phyloP scores from a whole-genome alignment of 345 rosid genomes.

The Gossypium arboreum region DNA sequence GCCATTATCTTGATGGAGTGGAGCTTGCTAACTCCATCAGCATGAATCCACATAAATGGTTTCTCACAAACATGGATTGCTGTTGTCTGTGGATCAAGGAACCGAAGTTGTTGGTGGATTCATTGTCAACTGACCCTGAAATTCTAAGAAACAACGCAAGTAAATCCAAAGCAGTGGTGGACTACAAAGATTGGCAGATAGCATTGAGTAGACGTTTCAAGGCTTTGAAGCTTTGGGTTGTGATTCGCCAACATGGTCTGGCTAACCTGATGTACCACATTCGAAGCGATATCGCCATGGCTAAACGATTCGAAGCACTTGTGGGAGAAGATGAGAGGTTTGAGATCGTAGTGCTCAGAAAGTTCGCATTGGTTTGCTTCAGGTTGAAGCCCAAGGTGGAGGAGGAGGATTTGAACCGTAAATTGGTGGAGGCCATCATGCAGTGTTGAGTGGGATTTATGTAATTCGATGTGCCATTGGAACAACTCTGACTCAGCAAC shows the following conservation, averaged over 20 bases:
- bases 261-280: constrained; percentile 21
- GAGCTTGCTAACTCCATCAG: constrained; percentile 42
- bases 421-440: constrained; percentile 21
- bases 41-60: constrained; percentile 48
- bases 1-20: constrained; percentile 36
- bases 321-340: constrained; percentile 37
- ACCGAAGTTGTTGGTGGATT: constrained; percentile 23
- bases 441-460: constrained; percentile 18
- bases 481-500: constrained; percentile 20
- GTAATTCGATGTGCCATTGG: constrained; percentile 23
- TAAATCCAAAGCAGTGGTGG: constrained; percentile 30
- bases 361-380: constrained; percentile 42
- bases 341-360: constrained; percentile 33
- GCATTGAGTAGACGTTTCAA: constrained; percentile 31
- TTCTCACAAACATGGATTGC: constrained; percentile 43
- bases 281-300: constrained; percentile 24
- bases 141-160: constrained; percentile 31
- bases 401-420: constrained; percentile 6
- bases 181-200: constrained; percentile 50
- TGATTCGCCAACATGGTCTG: constrained; percentile 30
- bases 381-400: constrained; percentile 14
- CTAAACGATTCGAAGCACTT: constrained; percentile 27
- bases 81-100: constrained; percentile 46
- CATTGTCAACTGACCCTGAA: constrained; percentile 42
- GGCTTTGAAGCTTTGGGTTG: constrained; percentile 37